A percentile compares a stretch with the other conserved stretches of the same genome.
Evolutionary conservation across 1,139 yeast species (phyloP).

Genomic region (Diutina catenulata): DNA sequence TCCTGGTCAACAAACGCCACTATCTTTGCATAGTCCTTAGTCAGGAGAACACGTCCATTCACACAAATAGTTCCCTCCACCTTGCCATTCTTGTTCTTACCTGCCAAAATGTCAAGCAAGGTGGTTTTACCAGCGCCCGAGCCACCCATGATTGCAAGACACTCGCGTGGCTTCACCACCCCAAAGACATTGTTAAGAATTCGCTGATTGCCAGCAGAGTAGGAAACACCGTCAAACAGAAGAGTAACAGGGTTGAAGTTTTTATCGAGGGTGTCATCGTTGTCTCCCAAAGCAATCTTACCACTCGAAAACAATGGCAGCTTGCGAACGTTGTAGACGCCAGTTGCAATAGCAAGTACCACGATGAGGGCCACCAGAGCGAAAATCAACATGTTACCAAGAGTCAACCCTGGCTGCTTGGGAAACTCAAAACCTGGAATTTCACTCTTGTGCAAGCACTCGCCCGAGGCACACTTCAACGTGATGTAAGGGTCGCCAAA

Average conservation of each 20-base stretch:
- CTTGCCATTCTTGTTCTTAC: conserved; percentile 68
- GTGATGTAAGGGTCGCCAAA: conserved; percentile 90
- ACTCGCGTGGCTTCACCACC: conserved; percentile 71
- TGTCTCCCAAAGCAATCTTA: conserved; percentile 16
- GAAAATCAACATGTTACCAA: conserved; percentile 38
- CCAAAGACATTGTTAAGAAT: conserved; percentile 64
- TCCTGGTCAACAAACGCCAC: conserved; percentile 98
- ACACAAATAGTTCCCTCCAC: conserved; percentile 56
- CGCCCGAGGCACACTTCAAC: conserved; percentile 70
- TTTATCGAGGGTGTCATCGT: conserved; percentile 31
- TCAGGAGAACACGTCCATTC: conserved; percentile 47
- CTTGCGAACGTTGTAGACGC: conserved; percentile 41
- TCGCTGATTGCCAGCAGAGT: conserved; percentile 35
- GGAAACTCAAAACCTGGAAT: conserved; percentile 83
- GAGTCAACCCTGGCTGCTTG: conserved; percentile 37
- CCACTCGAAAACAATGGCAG: conserved; percentile 49
- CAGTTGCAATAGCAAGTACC: conserved; percentile 24
- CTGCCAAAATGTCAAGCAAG: conserved; percentile 13
- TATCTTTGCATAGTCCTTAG: conserved; percentile 44
- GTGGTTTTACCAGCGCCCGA: conserved; percentile 5
- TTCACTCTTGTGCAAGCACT: conserved; percentile 84
- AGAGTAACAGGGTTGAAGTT: conserved; percentile 67
- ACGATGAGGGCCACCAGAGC: conserved; percentile 36
- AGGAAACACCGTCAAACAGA: conserved; percentile 62
- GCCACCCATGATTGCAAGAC: conserved; percentile 14